Evolutionary conservation across 2,329 filamentous ascomycete species (phyloP).

Genomic region (Phoma sp.): DNA sequence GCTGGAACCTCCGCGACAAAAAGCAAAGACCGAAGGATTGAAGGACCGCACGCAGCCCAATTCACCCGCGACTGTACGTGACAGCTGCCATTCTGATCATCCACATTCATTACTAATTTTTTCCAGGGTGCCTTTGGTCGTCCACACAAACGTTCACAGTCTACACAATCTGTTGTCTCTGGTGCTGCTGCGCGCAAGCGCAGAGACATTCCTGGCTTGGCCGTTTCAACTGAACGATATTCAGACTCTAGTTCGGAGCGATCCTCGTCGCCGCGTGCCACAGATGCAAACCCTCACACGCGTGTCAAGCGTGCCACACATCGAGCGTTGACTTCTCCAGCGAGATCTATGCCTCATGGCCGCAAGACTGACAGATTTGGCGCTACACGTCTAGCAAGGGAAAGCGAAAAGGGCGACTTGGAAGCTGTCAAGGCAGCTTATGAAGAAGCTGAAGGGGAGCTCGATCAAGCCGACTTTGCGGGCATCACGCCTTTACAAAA

Average conservation of each 20-base stretch:
- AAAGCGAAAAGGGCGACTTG: constrained; percentile 84
- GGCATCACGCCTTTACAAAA: constrained; percentile 97
- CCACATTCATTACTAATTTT: background rate
- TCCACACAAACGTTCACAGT: constrained; percentile 48
- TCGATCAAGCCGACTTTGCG: constrained; percentile 90
- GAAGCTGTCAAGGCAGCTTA: constrained; percentile 77
- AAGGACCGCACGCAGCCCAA: constrained; percentile 41
- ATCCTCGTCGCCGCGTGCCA: constrained; percentile 44
- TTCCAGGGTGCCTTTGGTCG: constrained; percentile 35
- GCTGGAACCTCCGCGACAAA: constrained; percentile 49
- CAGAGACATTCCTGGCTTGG: constrained; percentile 40
- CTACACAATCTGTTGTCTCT: constrained; percentile 44
- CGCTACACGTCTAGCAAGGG: constrained; percentile 86
- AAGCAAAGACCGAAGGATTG: constrained; percentile 46
- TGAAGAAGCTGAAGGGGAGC: constrained; percentile 80
- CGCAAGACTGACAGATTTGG: constrained; percentile 92
- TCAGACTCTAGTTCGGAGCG: constrained; percentile 46
- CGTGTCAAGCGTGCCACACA: constrained; percentile 65
- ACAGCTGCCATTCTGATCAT: background rate
- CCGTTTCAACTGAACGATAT: constrained; percentile 42
- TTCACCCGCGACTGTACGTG: constrained; percentile 39
- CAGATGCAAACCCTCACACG: constrained; percentile 53
- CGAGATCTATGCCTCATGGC: constrained; percentile 72
- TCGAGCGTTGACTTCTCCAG: constrained; percentile 60
- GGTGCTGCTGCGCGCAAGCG: constrained; percentile 41